Evolutionary conservation across 164 flowering plant species (phyloP), one percentile per base, ranked within the genome.

Genomic region (Houttuynia cordata): DNA sequence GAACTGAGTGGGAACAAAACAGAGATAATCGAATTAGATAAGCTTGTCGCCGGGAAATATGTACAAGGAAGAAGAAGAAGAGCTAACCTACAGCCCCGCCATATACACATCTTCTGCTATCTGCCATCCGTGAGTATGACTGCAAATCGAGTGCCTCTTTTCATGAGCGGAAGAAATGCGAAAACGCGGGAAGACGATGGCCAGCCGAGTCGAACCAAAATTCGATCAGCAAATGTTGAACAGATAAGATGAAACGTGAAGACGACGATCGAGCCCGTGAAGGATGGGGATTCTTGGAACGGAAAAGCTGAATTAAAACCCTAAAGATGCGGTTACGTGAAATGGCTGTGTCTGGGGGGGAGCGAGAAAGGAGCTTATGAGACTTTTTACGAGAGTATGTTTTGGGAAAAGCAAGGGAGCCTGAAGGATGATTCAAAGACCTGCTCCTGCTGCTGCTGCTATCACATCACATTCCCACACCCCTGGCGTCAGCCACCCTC

Each of bases 111-210:
- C 78, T 64, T 68, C 79, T 71, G 62, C 54, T 61, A 19, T 80
- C 82, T 53, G 83, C 83, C 86, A 80, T 82, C 58, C 64, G 59
- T 53, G 47, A 58, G 42, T 59, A 58, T 53, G 22, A 25, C 22
- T 60, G 55, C 64, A 22, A 58, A 53, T 15, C 39, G 60, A 64
- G 51, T 60, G 63, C 41, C 60, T 49, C 62, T 56, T 75, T 39
- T 67, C 73, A 68, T 67, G 24, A 34, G 70, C 56, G 24, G 34
- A 10, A 45, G 17, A 17, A 41, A 12, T 17, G 49, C 17, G 49
- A 45, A 3, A 45, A 45, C 55, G 55, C 24, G 55, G 7, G 23
- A 51, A 21, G 0, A 0, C 19, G 53, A 51, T 18, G 1, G 21
- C 53, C 21, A 51, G 53, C 8, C n/a, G 53, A 51, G n/a, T 17